Percentiles rank a stretch among this genome's conserved stretches.
phyloP scores from a whole-genome alignment of 2,329 filamentous ascomycete species.

The Allantophomopsis cytisporea region DNA sequence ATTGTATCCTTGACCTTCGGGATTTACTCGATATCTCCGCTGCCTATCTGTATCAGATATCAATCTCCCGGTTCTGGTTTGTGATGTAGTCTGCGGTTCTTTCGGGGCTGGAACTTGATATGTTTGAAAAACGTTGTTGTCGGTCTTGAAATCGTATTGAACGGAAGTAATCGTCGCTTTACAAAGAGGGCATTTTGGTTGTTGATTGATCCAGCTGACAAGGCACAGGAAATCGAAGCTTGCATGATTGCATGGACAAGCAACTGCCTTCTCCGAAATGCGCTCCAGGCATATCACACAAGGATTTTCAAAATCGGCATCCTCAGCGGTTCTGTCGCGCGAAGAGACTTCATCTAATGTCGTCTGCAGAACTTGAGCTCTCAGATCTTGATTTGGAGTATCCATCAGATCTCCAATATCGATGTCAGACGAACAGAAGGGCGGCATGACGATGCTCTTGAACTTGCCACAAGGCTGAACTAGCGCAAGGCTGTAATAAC shows the following conservation, averaged over 20 bases:
- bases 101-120: conserved; percentile 33
- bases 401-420: conserved; percentile 9
- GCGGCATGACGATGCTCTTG: neutral
- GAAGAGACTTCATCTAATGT: conserved; percentile 26
- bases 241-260: conserved; percentile 64
- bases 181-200: conserved; percentile 69
- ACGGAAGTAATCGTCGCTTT: conserved; percentile 42
- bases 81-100: neutral
- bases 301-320: conserved; percentile 25
- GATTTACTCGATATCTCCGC: neutral
- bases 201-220: conserved; percentile 65
- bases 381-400: conserved; percentile 23
- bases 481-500: too few relatives aligned
- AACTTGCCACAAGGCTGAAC: too few relatives aligned
- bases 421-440: neutral
- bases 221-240: conserved; percentile 82
- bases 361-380: conserved; percentile 26
- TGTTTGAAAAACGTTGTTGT: conserved; percentile 34
- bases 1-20: conserved; percentile 4
- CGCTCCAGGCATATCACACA: conserved; percentile 83
- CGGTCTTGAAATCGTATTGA: conserved; percentile 46
- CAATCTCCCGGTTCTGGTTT: too few relatives aligned
- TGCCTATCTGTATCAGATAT: too few relatives aligned
- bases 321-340: conserved; percentile 15
- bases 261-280: conserved; percentile 58